These are phyloP conservation scores for Biscogniauxia mediterranea DNA, from an alignment of 2,329 filamentous ascomycete genomes.

Conservation along the genomic window DNA sequence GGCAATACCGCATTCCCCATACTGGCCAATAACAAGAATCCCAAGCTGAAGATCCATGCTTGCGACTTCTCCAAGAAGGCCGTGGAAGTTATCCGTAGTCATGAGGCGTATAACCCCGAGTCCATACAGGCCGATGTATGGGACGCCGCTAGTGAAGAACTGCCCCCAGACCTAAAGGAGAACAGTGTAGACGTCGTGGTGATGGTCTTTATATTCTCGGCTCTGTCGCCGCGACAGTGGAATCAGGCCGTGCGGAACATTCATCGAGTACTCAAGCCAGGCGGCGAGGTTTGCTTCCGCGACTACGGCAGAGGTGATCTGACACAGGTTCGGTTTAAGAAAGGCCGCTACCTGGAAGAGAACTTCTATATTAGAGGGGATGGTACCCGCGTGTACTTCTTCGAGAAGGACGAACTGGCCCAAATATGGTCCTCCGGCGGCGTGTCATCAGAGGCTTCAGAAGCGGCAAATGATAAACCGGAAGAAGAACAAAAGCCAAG, in stretches of 20 bases:
- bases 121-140: conserved; percentile 88
- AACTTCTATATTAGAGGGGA: conserved; percentile 98
- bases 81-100: conserved; percentile 83
- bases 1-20: conserved; percentile 97
- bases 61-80: conserved; percentile 96
- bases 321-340: conserved; percentile 95
- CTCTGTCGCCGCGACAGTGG: conserved; percentile 84
- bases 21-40: conserved; percentile 79
- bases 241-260: conserved; percentile 77
- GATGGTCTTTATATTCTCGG: conserved; percentile 97
- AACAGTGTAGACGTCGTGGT: conserved; percentile 88
- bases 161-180: conserved; percentile 75
- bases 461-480: conserved; percentile 20
- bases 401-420: conserved; percentile 79
- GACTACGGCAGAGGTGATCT: conserved; percentile 96
- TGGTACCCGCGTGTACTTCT: conserved; percentile 96
- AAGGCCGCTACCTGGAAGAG: conserved; percentile 88
- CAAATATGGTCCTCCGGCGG: conserved; percentile 64
- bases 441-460: conserved; percentile 10
- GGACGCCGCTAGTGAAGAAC: conserved; percentile 72
- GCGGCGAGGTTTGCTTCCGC: conserved; percentile 90
- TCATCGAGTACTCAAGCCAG: conserved; percentile 79
- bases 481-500: conserved; percentile 27
- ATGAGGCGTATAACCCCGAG: conserved; percentile 70
- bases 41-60: conserved; percentile 78